Evolutionary conservation across 768 basidiomycete genomes (phyloP).

Genomic region (Kwoniella europaea): DNA sequence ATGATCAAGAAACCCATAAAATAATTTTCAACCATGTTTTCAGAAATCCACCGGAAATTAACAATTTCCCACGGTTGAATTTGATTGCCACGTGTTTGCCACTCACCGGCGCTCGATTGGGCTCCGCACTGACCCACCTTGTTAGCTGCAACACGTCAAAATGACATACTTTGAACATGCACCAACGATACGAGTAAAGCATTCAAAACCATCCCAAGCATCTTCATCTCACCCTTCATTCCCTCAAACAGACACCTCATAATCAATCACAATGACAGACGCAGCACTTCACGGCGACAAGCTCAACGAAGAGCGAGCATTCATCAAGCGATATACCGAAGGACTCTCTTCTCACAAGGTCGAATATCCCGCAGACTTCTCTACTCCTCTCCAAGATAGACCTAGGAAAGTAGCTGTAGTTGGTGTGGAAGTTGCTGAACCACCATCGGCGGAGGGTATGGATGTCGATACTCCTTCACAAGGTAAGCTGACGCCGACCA

Average conservation of each 20-base stretch:
- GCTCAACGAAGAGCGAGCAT: constrained; percentile 55
- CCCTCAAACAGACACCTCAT: not conserved
- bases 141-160: constrained; percentile 8
- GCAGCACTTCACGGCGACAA: constrained; percentile 40
- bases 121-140: constrained; percentile 11
- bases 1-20: not conserved
- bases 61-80: constrained; percentile 8
- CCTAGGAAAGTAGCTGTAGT: constrained; percentile 55
- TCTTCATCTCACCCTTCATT: not conserved
- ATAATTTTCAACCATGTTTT: constrained; percentile 4
- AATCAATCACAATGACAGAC: constrained; percentile 33
- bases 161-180: not conserved
- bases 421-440: constrained; percentile 41
- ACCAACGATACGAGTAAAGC: not conserved
- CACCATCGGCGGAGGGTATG: constrained; percentile 45
- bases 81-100: constrained; percentile 7
- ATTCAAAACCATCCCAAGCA: not conserved
- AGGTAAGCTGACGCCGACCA: constrained; percentile 24
- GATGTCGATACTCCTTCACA: constrained; percentile 39
- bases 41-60: constrained; percentile 9
- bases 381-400: constrained; percentile 53
- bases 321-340: constrained; percentile 56
- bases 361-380: constrained; percentile 51
- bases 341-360: constrained; percentile 53
- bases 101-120: not conserved